A percentile compares a stretch with the other conserved stretches of the same genome.
These are phyloP conservation scores for Rhizoclosmatium sp. DNA, from an alignment of 192 early-diverging fungal species.

Conservation along the genomic window DNA sequence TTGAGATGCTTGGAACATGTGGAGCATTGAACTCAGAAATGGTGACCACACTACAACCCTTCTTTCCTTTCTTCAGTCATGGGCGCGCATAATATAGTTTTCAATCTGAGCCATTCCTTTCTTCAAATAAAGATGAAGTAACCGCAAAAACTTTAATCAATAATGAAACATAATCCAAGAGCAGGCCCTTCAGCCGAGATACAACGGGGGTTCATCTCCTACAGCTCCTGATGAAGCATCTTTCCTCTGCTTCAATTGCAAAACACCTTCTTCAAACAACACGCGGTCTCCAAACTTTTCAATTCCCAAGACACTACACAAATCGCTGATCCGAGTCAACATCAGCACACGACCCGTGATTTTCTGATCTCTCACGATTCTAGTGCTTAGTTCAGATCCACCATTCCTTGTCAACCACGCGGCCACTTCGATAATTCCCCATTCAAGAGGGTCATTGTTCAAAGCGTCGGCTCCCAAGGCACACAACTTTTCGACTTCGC, in stretches of 20 bases:
- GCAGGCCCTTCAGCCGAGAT: background rate
- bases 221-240: background rate
- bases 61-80: too few relatives aligned
- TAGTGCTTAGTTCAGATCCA: background rate
- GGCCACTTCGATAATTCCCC: background rate
- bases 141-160: too few relatives aligned
- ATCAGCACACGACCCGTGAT: background rate
- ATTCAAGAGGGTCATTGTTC: background rate
- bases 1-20: too few relatives aligned
- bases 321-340: background rate
- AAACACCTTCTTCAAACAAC: conserved; percentile 3
- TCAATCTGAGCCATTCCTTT: too few relatives aligned
- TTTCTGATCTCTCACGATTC: background rate
- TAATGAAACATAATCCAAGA: too few relatives aligned
- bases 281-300: conserved; percentile 8
- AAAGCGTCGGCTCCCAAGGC: too few relatives aligned
- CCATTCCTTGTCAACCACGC: conserved; percentile 3
- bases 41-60: too few relatives aligned
- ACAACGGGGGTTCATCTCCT: background rate
- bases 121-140: too few relatives aligned
- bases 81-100: too few relatives aligned
- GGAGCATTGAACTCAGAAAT: too few relatives aligned
- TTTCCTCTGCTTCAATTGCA: background rate
- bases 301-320: conserved; percentile 1
- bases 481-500: too few relatives aligned